Percentiles rank a stretch among this genome's conserved stretches.
Conservation (phyloP, 495 filamentous ascomycete genomes). For the Penicillium fimorum region DNA sequence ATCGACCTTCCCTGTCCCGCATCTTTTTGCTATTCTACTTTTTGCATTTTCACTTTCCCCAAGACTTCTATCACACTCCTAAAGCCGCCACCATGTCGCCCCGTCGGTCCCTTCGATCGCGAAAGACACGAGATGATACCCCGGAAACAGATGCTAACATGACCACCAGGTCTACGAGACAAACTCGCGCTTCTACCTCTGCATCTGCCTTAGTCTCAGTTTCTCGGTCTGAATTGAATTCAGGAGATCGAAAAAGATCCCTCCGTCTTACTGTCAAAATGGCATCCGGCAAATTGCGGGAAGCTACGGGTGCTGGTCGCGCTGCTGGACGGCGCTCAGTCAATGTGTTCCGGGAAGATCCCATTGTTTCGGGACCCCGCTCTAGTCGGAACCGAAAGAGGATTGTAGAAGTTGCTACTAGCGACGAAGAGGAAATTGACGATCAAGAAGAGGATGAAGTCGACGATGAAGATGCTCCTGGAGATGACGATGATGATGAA, state of each 20-base stretch:
- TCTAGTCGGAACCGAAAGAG: slow-evolving; percentile 64
- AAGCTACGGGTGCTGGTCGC: slow-evolving; percentile 57
- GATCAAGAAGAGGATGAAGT: slow-evolving; percentile 61
- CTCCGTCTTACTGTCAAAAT: slow-evolving; percentile 83
- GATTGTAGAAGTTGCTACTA: slow-evolving; percentile 63
- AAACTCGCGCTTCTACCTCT: slow-evolving; percentile 36
- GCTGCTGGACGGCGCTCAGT: slow-evolving; percentile 37
- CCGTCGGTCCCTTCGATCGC: slow-evolving; percentile 52
- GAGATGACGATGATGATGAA: slow-evolving; percentile 53
- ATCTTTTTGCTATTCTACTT: slow-evolving; percentile 5
- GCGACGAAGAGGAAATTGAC: slow-evolving; percentile 56
- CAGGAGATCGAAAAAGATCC: slow-evolving; percentile 59
- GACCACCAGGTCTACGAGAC: slow-evolving; percentile 35
- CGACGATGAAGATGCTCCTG: slow-evolving; percentile 59
- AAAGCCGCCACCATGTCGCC: slow-evolving; percentile 40
- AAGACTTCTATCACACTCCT: slow-evolving; percentile 1
- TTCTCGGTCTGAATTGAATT: slow-evolving; percentile 54
- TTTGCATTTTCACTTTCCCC: slow-evolving; percentile 2
- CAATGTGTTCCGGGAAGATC: slow-evolving; percentile 52
- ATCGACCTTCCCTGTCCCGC: slow-evolving; percentile 6
- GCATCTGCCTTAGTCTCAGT: slow-evolving; percentile 44
- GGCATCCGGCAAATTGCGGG: slow-evolving; percentile 75
- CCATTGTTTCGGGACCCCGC: slow-evolving; percentile 61
- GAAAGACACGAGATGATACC: slow-evolving; percentile 37
- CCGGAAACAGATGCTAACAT: slow-evolving; percentile 42